Conservation (phyloP, 1,284 basidiomycete species). For the Abortiporus biennis region DNA sequence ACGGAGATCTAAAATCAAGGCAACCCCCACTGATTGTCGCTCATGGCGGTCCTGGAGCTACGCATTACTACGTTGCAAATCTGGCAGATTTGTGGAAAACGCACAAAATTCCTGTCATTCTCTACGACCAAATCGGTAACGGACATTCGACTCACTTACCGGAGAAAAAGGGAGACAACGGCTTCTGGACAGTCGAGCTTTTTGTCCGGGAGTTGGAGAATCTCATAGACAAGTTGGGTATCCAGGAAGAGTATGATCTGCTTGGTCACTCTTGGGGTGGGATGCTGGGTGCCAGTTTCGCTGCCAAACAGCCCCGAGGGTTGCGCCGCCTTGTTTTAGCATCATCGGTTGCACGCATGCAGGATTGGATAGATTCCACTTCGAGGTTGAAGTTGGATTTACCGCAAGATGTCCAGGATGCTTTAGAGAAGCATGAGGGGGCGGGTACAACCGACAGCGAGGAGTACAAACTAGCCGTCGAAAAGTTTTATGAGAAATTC, state of each 20-base stretch:
- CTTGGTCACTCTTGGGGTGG: slow-evolving; percentile 49
- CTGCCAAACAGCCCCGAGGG: slow-evolving; percentile 26
- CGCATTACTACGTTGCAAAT: slow-evolving; percentile 36
- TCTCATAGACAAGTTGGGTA: slow-evolving; percentile 31
- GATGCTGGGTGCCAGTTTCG: slow-evolving; percentile 35
- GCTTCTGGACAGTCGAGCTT: slow-evolving; percentile 41
- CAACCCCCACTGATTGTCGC: slow-evolving; percentile 32
- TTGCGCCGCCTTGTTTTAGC: slow-evolving; percentile 35
- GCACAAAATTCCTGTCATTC: slow-evolving; percentile 30
- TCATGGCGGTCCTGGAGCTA: slow-evolving; percentile 39
- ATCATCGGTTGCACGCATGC: slow-evolving; percentile 25
- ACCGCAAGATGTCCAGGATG: slow-evolving; percentile 36
- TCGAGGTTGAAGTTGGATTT: slow-evolving; percentile 25
- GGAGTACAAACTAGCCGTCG: slow-evolving; percentile 41
- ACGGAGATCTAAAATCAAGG: slow-evolving; percentile 3
- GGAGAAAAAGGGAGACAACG: slow-evolving; percentile 24
- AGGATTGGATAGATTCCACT: slow-evolving; percentile 26
- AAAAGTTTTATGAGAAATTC: slow-evolving; percentile 18
- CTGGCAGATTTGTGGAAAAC: slow-evolving; percentile 24
- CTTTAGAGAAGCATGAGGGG: slow-evolving; percentile 39
- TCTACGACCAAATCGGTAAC: slow-evolving; percentile 45
- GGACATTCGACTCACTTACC: slow-evolving; percentile 35
- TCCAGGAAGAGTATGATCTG: slow-evolving; percentile 34
- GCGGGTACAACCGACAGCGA: slow-evolving; percentile 37
- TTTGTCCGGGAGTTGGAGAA: slow-evolving; percentile 46